These are phyloP conservation scores for Carpinus viminea DNA, from an alignment of 306 rosid genomes.

Conservation along the genomic window DNA sequence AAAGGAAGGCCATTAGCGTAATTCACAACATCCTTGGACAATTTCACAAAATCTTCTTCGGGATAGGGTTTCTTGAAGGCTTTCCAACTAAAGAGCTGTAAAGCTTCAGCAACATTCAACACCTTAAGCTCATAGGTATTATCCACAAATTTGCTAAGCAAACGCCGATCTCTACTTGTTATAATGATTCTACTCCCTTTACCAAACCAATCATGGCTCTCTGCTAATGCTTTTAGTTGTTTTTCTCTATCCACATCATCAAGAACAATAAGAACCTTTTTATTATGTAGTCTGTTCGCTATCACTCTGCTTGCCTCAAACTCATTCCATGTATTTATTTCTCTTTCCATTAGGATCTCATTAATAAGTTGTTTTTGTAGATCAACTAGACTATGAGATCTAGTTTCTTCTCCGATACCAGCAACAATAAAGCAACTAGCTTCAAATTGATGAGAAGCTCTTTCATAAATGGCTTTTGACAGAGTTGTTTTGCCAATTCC, in stretches of 20 bases:
- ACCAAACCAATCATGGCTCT: background rate
- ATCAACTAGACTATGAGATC: background rate
- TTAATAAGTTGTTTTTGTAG: background rate
- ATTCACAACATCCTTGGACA: conserved; percentile 2
- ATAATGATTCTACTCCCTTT: background rate
- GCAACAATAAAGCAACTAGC: conserved; percentile 4
- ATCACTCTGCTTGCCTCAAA: too few species aligned
- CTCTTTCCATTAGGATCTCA: background rate
- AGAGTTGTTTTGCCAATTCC: conserved; percentile 19
- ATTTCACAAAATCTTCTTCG: conserved; percentile 3
- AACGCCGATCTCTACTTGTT: background rate
- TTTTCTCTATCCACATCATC: background rate
- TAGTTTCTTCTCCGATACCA: background rate
- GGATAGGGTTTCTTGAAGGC: conserved; percentile 12
- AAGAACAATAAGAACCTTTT: background rate
- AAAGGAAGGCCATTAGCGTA: conserved; percentile 3
- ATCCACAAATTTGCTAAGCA: background rate
- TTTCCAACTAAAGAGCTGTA: conserved; percentile 21
- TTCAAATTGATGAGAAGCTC: background rate
- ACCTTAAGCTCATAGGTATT: conserved; percentile 18
- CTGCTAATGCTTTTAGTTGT: background rate
- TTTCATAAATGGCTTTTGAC: conserved; percentile 2
- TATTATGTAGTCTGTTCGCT: background rate
- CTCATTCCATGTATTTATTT: background rate
- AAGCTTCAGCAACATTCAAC: conserved; percentile 12